Percentiles rank a stretch among this genome's conserved stretches.
phyloP scores from a whole-genome alignment of 768 basidiomycete species.

The Pisolithus microcarpus region DNA sequence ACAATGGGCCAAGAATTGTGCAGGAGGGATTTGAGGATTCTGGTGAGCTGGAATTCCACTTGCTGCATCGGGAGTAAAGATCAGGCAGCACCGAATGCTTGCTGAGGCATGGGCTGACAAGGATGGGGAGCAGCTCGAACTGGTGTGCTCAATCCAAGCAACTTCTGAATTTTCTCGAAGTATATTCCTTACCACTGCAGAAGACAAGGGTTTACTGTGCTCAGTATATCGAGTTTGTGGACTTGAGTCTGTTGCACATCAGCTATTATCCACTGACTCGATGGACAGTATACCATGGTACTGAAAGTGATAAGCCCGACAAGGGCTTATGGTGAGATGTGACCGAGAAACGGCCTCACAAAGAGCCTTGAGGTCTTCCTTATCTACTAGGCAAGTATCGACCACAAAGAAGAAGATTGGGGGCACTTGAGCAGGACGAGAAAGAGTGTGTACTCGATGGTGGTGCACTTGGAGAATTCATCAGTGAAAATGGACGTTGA shows the following conservation, averaged over 20 bases:
- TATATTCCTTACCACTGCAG: conserved; percentile 95
- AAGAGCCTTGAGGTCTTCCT: conserved; percentile 92
- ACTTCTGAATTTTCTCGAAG: conserved; percentile 94
- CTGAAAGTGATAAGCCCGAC: conserved; percentile 96
- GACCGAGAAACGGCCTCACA: conserved; percentile 47
- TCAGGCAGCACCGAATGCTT: conserved; percentile 77
- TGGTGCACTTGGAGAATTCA: conserved; percentile 22
- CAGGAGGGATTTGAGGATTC: conserved; percentile 52
- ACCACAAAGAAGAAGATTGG: conserved; percentile 95
- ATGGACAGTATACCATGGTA: conserved; percentile 69
- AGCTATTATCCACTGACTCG: neutral
- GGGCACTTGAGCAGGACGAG: too few relatives aligned
- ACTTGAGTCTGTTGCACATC: conserved; percentile 71
- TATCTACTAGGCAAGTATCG: conserved; percentile 76
- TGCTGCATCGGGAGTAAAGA: conserved; percentile 90
- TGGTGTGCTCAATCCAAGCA: conserved; percentile 82
- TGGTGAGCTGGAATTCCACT: conserved; percentile 73
- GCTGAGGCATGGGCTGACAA: conserved; percentile 73
- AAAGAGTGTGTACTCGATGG: conserved; percentile 99
- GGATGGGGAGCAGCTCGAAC: too few relatives aligned
- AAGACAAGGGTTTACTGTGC: conserved; percentile 97
- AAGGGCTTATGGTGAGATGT: conserved; percentile 90
- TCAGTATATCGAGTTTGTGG: conserved; percentile 96
- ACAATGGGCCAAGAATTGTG: conserved; percentile 98
- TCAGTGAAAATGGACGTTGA: too few relatives aligned